Conservation (phyloP, 164 flowering plant genomes). For the Macadamia integrifolia region DNA sequence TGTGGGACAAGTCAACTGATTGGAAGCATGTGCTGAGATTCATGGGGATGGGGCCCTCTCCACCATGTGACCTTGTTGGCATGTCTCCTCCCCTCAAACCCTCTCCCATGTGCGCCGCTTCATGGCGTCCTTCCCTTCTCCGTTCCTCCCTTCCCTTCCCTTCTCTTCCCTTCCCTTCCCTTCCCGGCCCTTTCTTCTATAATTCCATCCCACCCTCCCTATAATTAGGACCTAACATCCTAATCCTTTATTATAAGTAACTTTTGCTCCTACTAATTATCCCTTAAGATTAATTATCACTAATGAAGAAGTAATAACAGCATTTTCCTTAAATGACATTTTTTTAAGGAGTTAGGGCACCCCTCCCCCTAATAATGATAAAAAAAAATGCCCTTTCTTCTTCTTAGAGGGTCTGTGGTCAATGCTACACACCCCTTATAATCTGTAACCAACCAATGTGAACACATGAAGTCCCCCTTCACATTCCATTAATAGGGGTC, state of each 20-base stretch:
- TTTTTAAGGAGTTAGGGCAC: no score
- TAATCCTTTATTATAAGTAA: no score
- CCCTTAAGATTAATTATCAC: no score
- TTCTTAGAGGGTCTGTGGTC: neutral
- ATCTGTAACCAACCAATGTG: neutral
- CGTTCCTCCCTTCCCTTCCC: no score
- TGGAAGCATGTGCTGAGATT: conserved; percentile 43
- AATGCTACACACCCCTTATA: neutral
- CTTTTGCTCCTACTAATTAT: no score
- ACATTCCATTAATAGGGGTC: neutral
- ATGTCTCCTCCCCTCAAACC: conserved; percentile 32
- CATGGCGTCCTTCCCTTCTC: conserved; percentile 14
- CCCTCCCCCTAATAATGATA: no score
- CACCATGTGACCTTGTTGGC: conserved; percentile 38
- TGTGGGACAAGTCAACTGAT: conserved; percentile 15
- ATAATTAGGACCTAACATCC: no score
- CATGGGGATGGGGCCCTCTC: conserved; percentile 22
- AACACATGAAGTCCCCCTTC: neutral
- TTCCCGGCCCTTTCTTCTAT: neutral
- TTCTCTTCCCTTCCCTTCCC: conserved; percentile 15
- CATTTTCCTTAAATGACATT: no score
- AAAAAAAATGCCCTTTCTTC: neutral
- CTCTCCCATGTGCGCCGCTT: conserved; percentile 54
- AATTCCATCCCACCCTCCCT: conserved; percentile 12
- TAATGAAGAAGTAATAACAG: no score